These are phyloP conservation scores for Medicago ruthenica DNA, from an alignment of 306 rosid genomes.

Conservation along the genomic window DNA sequence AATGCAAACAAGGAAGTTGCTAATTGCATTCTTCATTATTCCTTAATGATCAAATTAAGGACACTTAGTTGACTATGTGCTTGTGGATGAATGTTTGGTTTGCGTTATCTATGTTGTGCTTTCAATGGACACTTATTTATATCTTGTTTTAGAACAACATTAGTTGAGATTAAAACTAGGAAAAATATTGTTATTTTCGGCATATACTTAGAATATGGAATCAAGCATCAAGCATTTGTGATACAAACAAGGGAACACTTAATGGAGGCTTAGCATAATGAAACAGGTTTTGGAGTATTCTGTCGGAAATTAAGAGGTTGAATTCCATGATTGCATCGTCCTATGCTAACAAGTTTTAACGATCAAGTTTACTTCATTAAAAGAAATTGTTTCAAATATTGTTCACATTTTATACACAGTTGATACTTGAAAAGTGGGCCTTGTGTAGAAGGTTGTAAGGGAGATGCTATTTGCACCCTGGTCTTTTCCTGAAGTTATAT, in stretches of 20 bases:
- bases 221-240: conserved; percentile 44
- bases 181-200: conserved; percentile 38
- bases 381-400: no score
- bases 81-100: conserved; percentile 14
- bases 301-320: conserved; percentile 51
- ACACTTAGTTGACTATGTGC: conserved; percentile 9
- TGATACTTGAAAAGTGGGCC: no score
- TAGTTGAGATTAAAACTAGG: conserved; percentile 39
- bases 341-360: background rate
- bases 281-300: conserved; percentile 46
- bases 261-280: conserved; percentile 14
- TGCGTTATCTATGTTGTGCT: conserved; percentile 21
- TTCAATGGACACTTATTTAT: conserved; percentile 31
- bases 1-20: conserved; percentile 41
- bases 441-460: no score
- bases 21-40: conserved; percentile 37
- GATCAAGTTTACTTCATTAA: background rate
- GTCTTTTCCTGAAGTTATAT: no score
- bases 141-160: conserved; percentile 1
- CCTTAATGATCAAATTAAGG: conserved; percentile 35
- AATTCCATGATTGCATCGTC: conserved; percentile 38
- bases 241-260: conserved; percentile 42
- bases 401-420: no score
- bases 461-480: no score
- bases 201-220: conserved; percentile 57